phyloP scores from a whole-genome alignment of 1,284 basidiomycete species.

The Volvariella volvacea region DNA sequence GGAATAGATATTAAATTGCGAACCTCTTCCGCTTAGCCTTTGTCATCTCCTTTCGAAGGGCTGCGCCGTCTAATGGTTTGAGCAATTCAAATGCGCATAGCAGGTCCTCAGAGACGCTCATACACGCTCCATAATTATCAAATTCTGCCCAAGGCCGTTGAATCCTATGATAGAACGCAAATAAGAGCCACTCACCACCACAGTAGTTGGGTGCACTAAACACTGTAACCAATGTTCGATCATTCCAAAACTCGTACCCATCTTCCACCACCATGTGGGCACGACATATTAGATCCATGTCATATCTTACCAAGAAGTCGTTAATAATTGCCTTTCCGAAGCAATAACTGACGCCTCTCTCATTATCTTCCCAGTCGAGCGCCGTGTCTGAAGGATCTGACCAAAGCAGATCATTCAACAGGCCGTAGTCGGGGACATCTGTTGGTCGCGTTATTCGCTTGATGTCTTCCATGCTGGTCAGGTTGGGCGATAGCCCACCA shows the following conservation, averaged over 20 bases:
- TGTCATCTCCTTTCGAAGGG: conserved; percentile 97
- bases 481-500: conserved; percentile 95
- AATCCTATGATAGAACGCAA: conserved; percentile 5
- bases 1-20: too few species aligned
- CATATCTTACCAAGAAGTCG: conserved; percentile 87
- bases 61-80: conserved; percentile 93
- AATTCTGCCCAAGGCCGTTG: conserved; percentile 55
- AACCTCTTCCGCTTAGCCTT: conserved; percentile 97
- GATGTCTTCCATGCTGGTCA: conserved; percentile 99
- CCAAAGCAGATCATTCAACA: conserved; percentile 97
- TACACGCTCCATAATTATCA: conserved; percentile 96
- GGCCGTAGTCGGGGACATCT: conserved; percentile 98
- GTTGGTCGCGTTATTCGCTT: conserved; percentile 96
- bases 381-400: conserved; percentile 98
- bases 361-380: conserved; percentile 99
- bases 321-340: conserved; percentile 98
- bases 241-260: conserved; percentile 99
- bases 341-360: conserved; percentile 99
- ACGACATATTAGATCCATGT: conserved; percentile 99
- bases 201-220: conserved; percentile 98
- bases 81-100: conserved; percentile 97
- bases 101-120: conserved; percentile 96
- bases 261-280: conserved; percentile 99
- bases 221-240: conserved; percentile 95
- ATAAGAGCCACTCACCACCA: conserved; percentile 65